Base-by-base conservation (phyloP, 305 asterid species). In the Caryopteris hybrid region DNA sequence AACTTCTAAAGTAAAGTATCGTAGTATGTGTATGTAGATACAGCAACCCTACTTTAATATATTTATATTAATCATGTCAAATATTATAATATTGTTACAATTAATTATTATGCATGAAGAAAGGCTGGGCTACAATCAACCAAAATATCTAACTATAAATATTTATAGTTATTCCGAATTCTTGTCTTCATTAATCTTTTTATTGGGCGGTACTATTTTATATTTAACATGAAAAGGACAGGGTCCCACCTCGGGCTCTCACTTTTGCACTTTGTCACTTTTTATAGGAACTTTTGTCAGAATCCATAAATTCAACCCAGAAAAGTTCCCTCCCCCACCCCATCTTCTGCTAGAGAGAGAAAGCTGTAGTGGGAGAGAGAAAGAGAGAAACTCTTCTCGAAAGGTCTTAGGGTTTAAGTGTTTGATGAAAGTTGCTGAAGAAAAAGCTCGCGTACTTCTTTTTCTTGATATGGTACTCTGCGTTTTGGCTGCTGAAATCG, bases 361-460 rank as follows among this genome's bases (percentile, higher is more conserved):
- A 27, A 61, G 33, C 54, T 10, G 20, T 8, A 16, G 10, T 11
- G 38, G 3, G 23, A 9, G 34, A 13, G 48, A 29, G 21, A 38
- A 56, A 57, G 36, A 67, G 63, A 56, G 17, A 61, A 52, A 62
- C 70, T 56, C 62, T 72, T 74, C 70, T 55, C 33, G 18, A 76
- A 78, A 76, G 82, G 80, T 71, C 64, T 77, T 61, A 65, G 81
- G 80, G 80, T 63, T 76, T 66, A 53, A 45, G 68, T 42, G 57
- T 45, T 58, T 27, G 57, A 70, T 61, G 60, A 46, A 69, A 60
- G 72, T 84, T 74, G 83, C 71, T 52, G 65, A 55, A 70, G 47
- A 41, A n/a, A 54, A 6, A 47, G 18, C 61, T 63, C 70, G 18
- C 65, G 66, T 76, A 21, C 78, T 25, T 62, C 69, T 54, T 54